Percentiles rank a stretch among this genome's conserved stretches.
These are phyloP conservation scores for Oidiodendron maius DNA, from an alignment of 495 filamentous ascomycete species.

Conservation along the genomic window DNA sequence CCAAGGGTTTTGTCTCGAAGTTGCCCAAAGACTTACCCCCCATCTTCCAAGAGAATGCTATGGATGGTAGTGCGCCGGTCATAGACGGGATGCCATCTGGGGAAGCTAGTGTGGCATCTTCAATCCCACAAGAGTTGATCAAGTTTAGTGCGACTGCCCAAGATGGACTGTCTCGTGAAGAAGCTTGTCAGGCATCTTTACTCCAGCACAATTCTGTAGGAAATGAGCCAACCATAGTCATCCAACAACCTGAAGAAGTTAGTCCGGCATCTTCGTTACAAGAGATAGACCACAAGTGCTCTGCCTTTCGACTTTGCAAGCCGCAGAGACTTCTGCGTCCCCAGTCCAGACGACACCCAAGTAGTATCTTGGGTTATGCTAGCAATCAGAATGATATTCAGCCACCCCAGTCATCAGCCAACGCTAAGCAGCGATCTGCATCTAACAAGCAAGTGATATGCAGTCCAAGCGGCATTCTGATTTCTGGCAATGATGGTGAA, in stretches of 20 bases:
- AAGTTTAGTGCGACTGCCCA: too few species aligned
- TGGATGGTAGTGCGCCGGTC: neutral
- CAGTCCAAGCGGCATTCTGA: neutral
- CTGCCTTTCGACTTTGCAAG: conserved; percentile 2
- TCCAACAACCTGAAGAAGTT: neutral
- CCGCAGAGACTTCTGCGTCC: neutral
- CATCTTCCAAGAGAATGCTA: neutral
- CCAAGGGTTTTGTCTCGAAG: neutral
- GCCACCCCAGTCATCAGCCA: neutral
- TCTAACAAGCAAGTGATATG: neutral
- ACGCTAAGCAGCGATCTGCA: neutral
- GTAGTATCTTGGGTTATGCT: neutral
- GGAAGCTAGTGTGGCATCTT: neutral
- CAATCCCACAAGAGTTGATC: neutral
- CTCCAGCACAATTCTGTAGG: too few species aligned
- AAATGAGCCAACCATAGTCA: neutral
- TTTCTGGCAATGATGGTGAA: neutral
- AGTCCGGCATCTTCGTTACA: neutral
- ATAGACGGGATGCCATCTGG: neutral
- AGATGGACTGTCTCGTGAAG: too few species aligned
- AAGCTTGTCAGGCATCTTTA: too few species aligned
- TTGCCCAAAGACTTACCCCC: neutral
- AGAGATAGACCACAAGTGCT: neutral
- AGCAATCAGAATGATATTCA: neutral
- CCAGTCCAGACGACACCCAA: neutral